Percentiles rank a stretch among this genome's conserved stretches.
phyloP scores from a whole-genome alignment of 371 early-diverging fungal species.

The Mortierella sp. region DNA sequence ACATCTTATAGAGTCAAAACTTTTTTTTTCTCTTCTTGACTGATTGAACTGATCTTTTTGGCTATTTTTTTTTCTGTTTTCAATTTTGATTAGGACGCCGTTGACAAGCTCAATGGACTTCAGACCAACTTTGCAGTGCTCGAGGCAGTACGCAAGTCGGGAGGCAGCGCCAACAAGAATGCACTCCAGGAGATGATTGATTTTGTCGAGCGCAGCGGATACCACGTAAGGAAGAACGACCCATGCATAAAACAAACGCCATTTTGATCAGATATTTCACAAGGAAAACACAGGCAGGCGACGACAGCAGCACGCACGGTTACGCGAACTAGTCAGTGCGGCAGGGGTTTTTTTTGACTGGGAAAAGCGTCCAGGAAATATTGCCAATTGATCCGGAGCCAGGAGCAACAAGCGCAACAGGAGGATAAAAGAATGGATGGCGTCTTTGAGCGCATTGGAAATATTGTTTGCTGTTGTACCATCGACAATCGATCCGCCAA shows the following conservation, averaged over 20 bases:
- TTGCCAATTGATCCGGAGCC: no score
- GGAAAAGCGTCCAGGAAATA: no score
- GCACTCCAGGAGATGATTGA: conserved; percentile 81
- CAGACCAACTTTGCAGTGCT: conserved; percentile 89
- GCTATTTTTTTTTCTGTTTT: neutral
- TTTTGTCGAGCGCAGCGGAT: conserved; percentile 78
- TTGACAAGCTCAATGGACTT: conserved; percentile 75
- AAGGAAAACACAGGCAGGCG: no score
- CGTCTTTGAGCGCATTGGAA: no score
- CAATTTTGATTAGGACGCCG: conserved; percentile 69
- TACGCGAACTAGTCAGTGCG: no score
- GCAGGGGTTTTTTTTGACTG: no score
- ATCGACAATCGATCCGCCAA: neutral
- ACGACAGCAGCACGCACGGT: no score
- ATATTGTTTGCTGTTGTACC: neutral
- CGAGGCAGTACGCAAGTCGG: conserved; percentile 78
- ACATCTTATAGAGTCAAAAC: neutral
- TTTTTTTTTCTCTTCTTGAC: neutral
- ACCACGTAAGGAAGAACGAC: conserved; percentile 68
- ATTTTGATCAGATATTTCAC: neutral
- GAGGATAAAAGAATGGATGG: neutral
- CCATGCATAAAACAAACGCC: no score
- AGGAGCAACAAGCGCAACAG: no score
- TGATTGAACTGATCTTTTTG: no score
- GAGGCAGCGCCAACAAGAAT: conserved; percentile 75